Conservation (phyloP, 257 asterid species). For the Schizonepeta tenuifolia region DNA sequence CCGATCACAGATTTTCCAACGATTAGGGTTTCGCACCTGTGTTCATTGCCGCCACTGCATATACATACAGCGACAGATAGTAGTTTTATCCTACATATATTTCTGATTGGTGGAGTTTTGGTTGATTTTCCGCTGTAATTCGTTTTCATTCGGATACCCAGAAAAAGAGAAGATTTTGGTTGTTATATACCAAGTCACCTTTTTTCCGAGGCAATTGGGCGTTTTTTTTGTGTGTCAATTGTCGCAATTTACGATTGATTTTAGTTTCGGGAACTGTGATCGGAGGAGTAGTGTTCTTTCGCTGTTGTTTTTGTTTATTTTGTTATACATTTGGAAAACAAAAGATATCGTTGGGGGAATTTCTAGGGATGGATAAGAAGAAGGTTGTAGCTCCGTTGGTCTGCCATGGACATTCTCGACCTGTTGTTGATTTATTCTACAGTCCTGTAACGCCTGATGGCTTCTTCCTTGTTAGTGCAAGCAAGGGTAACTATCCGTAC, state of each 20-base stretch:
- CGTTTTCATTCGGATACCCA: background rate
- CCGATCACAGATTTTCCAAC: slow-evolving; percentile 35
- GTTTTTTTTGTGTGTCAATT: slow-evolving; percentile 49
- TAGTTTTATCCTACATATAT: too few species aligned
- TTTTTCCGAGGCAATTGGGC: slow-evolving; percentile 39
- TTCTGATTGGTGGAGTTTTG: slow-evolving; percentile 36
- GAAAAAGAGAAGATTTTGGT: background rate
- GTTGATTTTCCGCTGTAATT: slow-evolving; percentile 22
- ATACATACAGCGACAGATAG: slow-evolving; percentile 35
- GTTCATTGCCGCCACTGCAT: slow-evolving; percentile 60
- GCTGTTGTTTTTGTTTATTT: slow-evolving; percentile 30
- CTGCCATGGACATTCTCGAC: slow-evolving; percentile 99
- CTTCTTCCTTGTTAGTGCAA: slow-evolving; percentile 92
- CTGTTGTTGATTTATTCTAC: slow-evolving; percentile 96
- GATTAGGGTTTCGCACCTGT: slow-evolving; percentile 76
- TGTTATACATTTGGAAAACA: slow-evolving; percentile 29
- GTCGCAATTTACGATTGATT: slow-evolving; percentile 36
- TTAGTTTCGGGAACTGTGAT: slow-evolving; percentile 47
- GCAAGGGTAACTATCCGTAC: slow-evolving; percentile 76
- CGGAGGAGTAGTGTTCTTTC: slow-evolving; percentile 38
- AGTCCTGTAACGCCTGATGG: slow-evolving; percentile 98
- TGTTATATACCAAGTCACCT: slow-evolving; percentile 20
- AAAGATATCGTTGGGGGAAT: slow-evolving; percentile 4
- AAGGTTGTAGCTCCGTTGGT: slow-evolving; percentile 86
- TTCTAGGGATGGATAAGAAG: slow-evolving; percentile 74